Percentiles rank a stretch among this genome's conserved stretches.
phyloP scores from a whole-genome alignment of 768 basidiomycete genomes.

The Cantharellus anzutake region DNA sequence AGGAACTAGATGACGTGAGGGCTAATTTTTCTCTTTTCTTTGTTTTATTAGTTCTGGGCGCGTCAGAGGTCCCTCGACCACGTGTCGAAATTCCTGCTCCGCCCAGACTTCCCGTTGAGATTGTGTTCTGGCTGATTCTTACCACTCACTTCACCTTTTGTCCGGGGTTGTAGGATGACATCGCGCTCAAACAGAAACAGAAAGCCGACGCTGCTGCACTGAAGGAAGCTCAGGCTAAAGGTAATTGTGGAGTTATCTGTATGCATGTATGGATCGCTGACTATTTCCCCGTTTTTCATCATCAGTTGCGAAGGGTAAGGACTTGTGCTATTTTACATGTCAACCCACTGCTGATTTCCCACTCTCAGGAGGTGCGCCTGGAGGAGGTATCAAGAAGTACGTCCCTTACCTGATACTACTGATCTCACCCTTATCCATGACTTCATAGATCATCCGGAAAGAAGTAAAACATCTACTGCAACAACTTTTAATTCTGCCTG shows the following conservation, averaged over 20 bases:
- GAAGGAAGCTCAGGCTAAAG: conserved; percentile 56
- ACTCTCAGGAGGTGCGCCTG: conserved; percentile 17
- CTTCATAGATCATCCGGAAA: not conserved
- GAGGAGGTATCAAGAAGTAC: conserved; percentile 77
- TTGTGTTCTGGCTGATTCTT: too few species aligned
- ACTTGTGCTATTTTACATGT: not conserved
- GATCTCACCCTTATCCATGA: not conserved
- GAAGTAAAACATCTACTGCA: not conserved
- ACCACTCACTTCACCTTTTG: not conserved
- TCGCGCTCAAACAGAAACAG: conserved; percentile 56
- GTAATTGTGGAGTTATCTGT: conserved; percentile 21
- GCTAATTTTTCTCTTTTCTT: not conserved
- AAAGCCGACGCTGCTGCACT: conserved; percentile 55
- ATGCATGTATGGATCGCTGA: not conserved
- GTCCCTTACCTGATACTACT: conserved; percentile 13
- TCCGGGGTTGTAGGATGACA: conserved; percentile 36
- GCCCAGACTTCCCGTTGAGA: not conserved
- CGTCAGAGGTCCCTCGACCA: not conserved
- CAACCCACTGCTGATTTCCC: conserved; percentile 33
- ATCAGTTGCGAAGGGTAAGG: conserved; percentile 36
- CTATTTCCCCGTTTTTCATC: not conserved
- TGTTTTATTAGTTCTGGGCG: not conserved
- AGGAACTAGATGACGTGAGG: conserved; percentile 26
- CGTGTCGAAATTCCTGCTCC: not conserved
- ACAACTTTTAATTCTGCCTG: not conserved